phyloP scores from a whole-genome alignment of 768 basidiomycete genomes.

The Agaricus sinodeliciosus region DNA sequence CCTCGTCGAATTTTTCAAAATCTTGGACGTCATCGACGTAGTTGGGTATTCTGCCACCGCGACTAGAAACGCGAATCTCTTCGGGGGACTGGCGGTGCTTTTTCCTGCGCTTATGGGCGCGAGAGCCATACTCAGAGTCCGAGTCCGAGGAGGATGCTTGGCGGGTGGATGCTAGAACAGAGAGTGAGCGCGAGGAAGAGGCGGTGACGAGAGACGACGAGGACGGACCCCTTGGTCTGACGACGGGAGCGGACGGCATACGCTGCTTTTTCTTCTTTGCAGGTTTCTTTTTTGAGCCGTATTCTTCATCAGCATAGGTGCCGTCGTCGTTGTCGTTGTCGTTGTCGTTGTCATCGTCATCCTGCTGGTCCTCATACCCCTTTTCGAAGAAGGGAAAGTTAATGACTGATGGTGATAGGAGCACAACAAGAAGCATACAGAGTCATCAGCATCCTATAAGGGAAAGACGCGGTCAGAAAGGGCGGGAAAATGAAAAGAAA shows the following conservation, averaged over 20 bases:
- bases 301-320: slow-evolving; percentile 75
- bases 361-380: slow-evolving; percentile 52
- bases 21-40: slow-evolving; percentile 80
- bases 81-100: slow-evolving; percentile 49
- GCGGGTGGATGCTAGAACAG: slow-evolving; percentile 37
- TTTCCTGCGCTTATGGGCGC: slow-evolving; percentile 81
- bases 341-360: slow-evolving; percentile 52
- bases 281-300: slow-evolving; percentile 56
- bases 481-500: slow-evolving; percentile 4
- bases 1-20: slow-evolving; percentile 65
- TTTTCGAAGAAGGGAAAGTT: slow-evolving; percentile 15
- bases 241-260: slow-evolving; percentile 32
- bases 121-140: slow-evolving; percentile 82
- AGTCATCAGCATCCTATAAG: slow-evolving; percentile 42
- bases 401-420: slow-evolving; percentile 14
- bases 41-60: slow-evolving; percentile 76
- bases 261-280: slow-evolving; percentile 61
- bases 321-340: slow-evolving; percentile 59
- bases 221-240: slow-evolving; percentile 53
- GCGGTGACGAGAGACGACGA: slow-evolving; percentile 10
- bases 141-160: slow-evolving; percentile 64
- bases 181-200: slow-evolving; percentile 15
- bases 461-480: slow-evolving; percentile 13
- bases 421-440: slow-evolving; percentile 36
- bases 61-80: slow-evolving; percentile 72